Evolutionary conservation across 1,139 yeast species (phyloP), one percentile per base, ranked within the genome.

Genomic region (Saccharomyces pastorianus): DNA sequence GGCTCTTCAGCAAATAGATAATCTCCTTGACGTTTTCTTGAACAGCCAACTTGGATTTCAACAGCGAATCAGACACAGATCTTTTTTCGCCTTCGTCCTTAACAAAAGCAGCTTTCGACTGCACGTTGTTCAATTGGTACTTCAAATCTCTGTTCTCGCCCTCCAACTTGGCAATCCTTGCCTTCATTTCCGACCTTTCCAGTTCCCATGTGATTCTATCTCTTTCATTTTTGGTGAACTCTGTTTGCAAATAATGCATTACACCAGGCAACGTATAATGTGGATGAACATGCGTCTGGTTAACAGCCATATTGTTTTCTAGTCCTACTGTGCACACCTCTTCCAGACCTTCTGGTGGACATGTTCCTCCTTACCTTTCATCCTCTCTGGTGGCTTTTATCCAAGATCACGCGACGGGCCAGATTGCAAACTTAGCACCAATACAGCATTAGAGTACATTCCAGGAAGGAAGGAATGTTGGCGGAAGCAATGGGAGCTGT

Each of bases 71-170:
- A 23, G 25, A 17, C 7, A 27, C 25, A 27, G 28, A 14, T 48
- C 27, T 42, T 41, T 42, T 46, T 14, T 6, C 41, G 29, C 14
- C 54, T 14, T 50, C 55, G 38, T 47, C 52, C 56, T 60, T 59
- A 46, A 25, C 46, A 14, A 17, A 25, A 14, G 5, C 41, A 38
- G 20, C 52, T n/a, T 50, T 55, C 46, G 47, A 51, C 56, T 60
- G 59, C 56, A 84, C 68, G 42, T 79, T 80, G 20, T 72, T 73
- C 26, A 84, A 74, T 57, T 82, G 82, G 3, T 71, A 66, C 50
- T 74, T 70, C 57, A 88, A 70, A 51, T 76, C 76, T 46, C 76
- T 78, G 61, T 88, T 89, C 56, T 83, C 86, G 38, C 81, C 83
- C 54, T 78, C 78, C 38, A 90, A 72, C 51, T 83, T 82, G 1